Percentiles rank a stretch among this genome's conserved stretches.
phyloP scores from a whole-genome alignment of 2,329 filamentous ascomycete species.

The Gnomoniopsis smithogilvyi region DNA sequence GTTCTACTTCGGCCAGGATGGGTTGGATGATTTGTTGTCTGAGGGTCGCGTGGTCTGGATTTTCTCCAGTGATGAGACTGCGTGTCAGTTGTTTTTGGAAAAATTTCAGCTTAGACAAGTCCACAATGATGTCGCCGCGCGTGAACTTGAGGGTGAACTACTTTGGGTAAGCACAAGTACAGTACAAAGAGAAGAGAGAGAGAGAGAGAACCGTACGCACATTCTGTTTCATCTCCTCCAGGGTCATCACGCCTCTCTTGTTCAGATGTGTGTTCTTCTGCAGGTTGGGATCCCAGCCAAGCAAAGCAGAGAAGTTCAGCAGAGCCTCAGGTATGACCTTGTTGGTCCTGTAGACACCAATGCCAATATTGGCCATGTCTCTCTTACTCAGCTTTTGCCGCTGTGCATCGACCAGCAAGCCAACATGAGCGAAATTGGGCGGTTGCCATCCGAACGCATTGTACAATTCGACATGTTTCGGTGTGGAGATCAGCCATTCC shows the following conservation, averaged over 20 bases:
- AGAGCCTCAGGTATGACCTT: slow-evolving; percentile 47
- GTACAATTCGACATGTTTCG: slow-evolving; percentile 69
- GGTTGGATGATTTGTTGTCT: slow-evolving; percentile 19
- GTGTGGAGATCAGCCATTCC: slow-evolving; percentile 96
- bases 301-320: slow-evolving; percentile 79
- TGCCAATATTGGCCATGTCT: slow-evolving; percentile 50
- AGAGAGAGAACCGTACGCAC: slow-evolving; percentile 42
- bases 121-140: slow-evolving; percentile 82
- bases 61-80: slow-evolving; percentile 7
- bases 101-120: slow-evolving; percentile 74
- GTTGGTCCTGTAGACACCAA: slow-evolving; percentile 46
- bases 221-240: slow-evolving; percentile 67
- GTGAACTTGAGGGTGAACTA: slow-evolving; percentile 87
- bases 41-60: background rate
- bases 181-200: no score
- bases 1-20: slow-evolving; percentile 18
- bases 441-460: slow-evolving; percentile 71
- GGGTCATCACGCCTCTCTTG: slow-evolving; percentile 66
- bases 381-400: slow-evolving; percentile 85
- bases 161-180: slow-evolving; percentile 22
- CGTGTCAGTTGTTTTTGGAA: slow-evolving; percentile 50
- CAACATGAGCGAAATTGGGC: slow-evolving; percentile 77
- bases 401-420: slow-evolving; percentile 66
- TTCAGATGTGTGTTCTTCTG: slow-evolving; percentile 21
- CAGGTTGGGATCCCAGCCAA: slow-evolving; percentile 75